Percentiles rank a stretch among this genome's conserved stretches.
Evolutionary conservation across 345 rosid species (phyloP).

Genomic region (Citrus maxima): DNA sequence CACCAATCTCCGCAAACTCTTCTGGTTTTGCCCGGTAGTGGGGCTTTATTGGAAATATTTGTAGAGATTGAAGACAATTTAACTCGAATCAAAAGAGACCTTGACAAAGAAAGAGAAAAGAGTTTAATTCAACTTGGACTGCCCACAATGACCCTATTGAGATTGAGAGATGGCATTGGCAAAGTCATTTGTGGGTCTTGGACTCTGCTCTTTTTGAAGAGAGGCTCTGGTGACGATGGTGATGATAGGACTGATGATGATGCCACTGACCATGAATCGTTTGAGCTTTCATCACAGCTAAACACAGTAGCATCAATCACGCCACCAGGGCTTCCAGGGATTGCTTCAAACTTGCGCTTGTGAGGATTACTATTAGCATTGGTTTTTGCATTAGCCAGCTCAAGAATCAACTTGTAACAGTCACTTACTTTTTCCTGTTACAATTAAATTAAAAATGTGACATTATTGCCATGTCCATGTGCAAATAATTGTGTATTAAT

Average conservation of each 20-base stretch:
- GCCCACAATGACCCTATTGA: conserved; percentile 38
- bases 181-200: conserved; percentile 22
- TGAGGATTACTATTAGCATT: conserved; percentile 4
- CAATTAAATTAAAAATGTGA: neutral
- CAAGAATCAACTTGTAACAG: conserved; percentile 53
- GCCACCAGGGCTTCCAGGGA: conserved; percentile 59
- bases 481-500: conserved; percentile 8
- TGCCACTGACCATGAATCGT: conserved; percentile 47
- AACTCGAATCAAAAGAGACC: neutral
- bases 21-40: neutral
- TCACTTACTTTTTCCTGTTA: conserved; percentile 57
- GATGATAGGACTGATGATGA: conserved; percentile 11
- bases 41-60: conserved; percentile 36
- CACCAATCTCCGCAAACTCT: conserved; percentile 25
- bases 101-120: conserved; percentile 4
- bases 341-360: conserved; percentile 57
- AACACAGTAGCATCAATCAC: conserved; percentile 58
- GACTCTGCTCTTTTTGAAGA: conserved; percentile 53
- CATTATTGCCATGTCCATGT: conserved; percentile 1
- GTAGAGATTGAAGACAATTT: conserved; percentile 25
- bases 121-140: conserved; percentile 25
- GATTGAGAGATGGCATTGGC: conserved; percentile 9
- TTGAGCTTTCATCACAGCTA: conserved; percentile 45
- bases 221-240: conserved; percentile 30
- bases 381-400: conserved; percentile 16